Evolutionary conservation across 116 monocot genomes (phyloP).

Genomic region (Trichopus zeylanicus): DNA sequence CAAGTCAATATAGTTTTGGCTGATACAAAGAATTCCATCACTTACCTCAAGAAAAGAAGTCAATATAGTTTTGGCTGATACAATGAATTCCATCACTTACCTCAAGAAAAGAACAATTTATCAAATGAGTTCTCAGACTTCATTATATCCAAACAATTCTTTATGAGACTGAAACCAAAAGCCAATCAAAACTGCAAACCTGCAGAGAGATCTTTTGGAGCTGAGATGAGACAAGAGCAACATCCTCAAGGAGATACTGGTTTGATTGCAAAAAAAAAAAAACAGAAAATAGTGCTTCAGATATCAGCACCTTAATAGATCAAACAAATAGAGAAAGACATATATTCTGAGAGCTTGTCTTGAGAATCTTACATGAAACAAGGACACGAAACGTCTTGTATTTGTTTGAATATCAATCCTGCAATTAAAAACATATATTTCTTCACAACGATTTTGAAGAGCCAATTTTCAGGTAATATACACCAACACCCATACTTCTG

Average conservation of each 20-base stretch:
- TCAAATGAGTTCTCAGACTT: no score
- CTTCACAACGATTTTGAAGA: no score
- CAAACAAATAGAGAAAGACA: not conserved
- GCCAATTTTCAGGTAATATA: no score
- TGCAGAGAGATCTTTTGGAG: constrained; percentile 62
- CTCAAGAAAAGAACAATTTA: no score
- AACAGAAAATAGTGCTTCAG: not conserved
- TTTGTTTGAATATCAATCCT: constrained; percentile 99
- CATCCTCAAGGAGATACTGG: constrained; percentile 96
- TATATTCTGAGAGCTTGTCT: not conserved
- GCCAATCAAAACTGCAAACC: no score
- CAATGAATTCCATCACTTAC: no score
- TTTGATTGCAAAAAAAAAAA: constrained; percentile 9
- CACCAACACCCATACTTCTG: no score
- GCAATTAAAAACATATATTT: constrained; percentile 10
- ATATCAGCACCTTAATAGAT: not conserved
- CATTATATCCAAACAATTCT: no score
- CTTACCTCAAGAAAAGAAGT: no score
- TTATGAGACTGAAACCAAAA: no score
- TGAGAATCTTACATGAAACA: constrained; percentile 58
- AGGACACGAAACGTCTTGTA: constrained; percentile 77
- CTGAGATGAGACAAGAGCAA: constrained; percentile 48
- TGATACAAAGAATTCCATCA: no score
- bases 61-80: not conserved
- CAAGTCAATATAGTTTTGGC: no score